Conservation (phyloP, 306 rosid genomes). For the Abrus precatorius region DNA sequence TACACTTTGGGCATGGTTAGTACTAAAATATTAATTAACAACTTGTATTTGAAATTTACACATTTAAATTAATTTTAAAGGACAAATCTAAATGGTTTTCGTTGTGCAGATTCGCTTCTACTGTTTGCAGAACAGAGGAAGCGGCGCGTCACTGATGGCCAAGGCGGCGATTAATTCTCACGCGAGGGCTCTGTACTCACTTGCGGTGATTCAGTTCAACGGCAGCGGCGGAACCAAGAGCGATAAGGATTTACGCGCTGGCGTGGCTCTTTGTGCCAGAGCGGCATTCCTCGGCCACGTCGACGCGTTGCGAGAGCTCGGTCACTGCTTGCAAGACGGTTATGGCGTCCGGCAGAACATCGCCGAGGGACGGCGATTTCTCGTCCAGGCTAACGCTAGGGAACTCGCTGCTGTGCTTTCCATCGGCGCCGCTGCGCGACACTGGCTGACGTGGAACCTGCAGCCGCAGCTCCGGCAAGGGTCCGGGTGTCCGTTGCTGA, state of each 20-base stretch:
- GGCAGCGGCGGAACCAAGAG: conserved; percentile 96
- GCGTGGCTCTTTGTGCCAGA: conserved; percentile 93
- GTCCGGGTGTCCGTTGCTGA: conserved; percentile 74
- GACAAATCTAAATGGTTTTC: not conserved
- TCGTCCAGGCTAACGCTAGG: conserved; percentile 91
- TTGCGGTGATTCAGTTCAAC: conserved; percentile 93
- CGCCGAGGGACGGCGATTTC: conserved; percentile 85
- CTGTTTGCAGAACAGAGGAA: conserved; percentile 85
- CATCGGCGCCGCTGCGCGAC: conserved; percentile 45
- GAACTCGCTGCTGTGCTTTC: conserved; percentile 86
- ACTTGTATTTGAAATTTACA: not conserved
- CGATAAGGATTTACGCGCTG: conserved; percentile 94
- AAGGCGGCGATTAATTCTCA: conserved; percentile 92
- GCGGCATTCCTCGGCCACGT: conserved; percentile 95
- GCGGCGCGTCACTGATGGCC: conserved; percentile 95
- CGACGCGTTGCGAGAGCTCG: conserved; percentile 91
- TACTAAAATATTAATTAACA: not conserved
- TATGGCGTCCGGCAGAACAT: conserved; percentile 93
- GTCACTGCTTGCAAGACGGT: conserved; percentile 98
- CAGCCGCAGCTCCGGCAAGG: conserved; percentile 62
- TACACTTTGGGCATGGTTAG: conserved; percentile 96
- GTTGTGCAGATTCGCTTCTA: conserved; percentile 88
- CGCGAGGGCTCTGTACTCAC: conserved; percentile 91
- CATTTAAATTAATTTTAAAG: not conserved
- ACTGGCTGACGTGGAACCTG: conserved; percentile 60